Evolutionary conservation across 371 early-diverging fungal species (phyloP).

Genomic region (Zychaea mexicana): DNA sequence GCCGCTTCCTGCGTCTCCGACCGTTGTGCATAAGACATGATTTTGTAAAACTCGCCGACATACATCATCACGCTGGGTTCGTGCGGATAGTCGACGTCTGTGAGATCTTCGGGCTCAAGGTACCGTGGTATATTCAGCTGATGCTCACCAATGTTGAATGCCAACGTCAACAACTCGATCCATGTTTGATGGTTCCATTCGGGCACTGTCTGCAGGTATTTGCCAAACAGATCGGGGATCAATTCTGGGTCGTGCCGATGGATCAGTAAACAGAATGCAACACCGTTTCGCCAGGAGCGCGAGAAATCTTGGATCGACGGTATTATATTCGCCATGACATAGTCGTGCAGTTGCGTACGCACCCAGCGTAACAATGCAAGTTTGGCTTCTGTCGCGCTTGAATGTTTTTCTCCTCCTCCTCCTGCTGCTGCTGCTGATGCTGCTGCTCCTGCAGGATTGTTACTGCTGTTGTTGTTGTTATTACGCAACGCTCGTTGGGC

Average conservation of each 20-base stretch:
- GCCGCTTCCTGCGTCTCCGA: conserved; percentile 12
- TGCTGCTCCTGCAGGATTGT: conserved; percentile 7
- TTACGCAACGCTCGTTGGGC: conserved; percentile 17
- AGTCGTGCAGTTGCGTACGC: conserved; percentile 60
- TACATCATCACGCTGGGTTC: conserved; percentile 56
- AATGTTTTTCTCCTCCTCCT: conserved; percentile 9
- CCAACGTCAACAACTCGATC: conserved; percentile 24
- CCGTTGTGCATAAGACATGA: conserved; percentile 27
- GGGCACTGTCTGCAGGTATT: conserved; percentile 20
- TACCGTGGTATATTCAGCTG: conserved; percentile 37
- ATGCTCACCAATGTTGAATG: conserved; percentile 40
- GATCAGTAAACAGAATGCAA: conserved; percentile 71
- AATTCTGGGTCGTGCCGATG: conserved; percentile 67
- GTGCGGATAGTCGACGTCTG: conserved; percentile 44
- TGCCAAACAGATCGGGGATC: conserved; percentile 56
- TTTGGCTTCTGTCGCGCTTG: conserved; percentile 47
- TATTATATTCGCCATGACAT: conserved; percentile 51
- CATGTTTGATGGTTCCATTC: conserved; percentile 29
- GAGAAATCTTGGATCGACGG: conserved; percentile 65
- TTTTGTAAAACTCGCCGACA: conserved; percentile 43
- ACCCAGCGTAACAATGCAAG: conserved; percentile 69
- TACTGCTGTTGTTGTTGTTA: conserved; percentile 5
- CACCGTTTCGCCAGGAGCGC: conserved; percentile 71
- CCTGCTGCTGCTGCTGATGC: background rate
- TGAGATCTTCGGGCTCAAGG: conserved; percentile 41